A percentile compares a stretch with the other conserved stretches of the same genome.
Conservation (phyloP, 1,284 basidiomycete species). For the Lentinula novae-zelandiae region DNA sequence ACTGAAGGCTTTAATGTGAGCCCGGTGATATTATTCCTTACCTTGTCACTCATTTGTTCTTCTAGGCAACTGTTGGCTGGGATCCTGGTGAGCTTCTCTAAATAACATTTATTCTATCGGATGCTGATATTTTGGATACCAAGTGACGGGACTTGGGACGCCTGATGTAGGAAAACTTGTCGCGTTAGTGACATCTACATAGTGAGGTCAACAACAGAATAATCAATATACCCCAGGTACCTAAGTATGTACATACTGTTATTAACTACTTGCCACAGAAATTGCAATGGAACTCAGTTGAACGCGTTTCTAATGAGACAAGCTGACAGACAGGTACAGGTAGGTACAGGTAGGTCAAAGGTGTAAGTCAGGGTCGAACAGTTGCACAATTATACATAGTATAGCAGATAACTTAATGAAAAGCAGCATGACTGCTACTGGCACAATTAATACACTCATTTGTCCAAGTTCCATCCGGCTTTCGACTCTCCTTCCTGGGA, state of each 20-base stretch:
- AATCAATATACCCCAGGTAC: background rate
- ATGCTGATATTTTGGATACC: background rate
- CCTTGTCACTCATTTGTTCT: conserved; percentile 5
- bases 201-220: background rate
- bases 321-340: no score
- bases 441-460: background rate
- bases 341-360: no score
- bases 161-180: conserved; percentile 39
- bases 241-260: no score
- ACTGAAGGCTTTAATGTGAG: conserved; percentile 27
- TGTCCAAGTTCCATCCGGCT: background rate
- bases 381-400: background rate
- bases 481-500: background rate
- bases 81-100: conserved; percentile 34
- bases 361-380: background rate
- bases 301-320: no score
- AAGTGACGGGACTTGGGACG: conserved; percentile 50
- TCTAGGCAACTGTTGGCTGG: conserved; percentile 45
- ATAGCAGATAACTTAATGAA: background rate
- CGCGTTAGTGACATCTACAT: conserved; percentile 18
- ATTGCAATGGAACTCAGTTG: no score
- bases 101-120: background rate
- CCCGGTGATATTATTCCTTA: conserved; percentile 24
- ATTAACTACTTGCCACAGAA: background rate
- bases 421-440: background rate